Base-by-base conservation (phyloP, 257 asterid genomes). In the Nicotiana tomentosiformis region DNA sequence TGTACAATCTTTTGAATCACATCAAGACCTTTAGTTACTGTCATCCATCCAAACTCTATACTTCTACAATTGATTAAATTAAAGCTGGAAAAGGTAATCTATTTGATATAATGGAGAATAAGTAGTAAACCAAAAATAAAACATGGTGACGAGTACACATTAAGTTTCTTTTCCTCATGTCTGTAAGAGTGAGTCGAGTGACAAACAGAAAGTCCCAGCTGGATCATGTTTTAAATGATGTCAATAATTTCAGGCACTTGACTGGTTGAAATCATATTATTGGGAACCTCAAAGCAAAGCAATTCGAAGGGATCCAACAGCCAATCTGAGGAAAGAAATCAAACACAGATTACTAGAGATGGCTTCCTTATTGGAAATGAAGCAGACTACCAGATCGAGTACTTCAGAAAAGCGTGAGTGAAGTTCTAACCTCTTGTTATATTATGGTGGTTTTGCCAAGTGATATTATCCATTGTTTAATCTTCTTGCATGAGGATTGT, bases 281-380 rank as follows among this genome's bases (percentile, higher is more conserved):
- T 95, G 98, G 98, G 93, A 90, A 76, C 97, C 97, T 77, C 99
- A 95, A 88, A 94, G 88, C 85, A 88, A 84, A 77, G 88, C 85
- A n/a, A 90, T 93, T 77, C 89, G 83, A 78, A 81, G 81, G 81
- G 88, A 90, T 81, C 83, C 84, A 61, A 65, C 85, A 65, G 84
- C 87, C 83, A 83, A 86, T 82, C 84, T 88, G 72, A 89, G 87
- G 88, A 90, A 84, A 84, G 93, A 92, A 90, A 92, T 93, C 74
- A 92, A 86, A 87, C 88, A 85, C 66, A 88, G 84, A 77, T 82
- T 95, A 76, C 90, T 74, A 33, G 95, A 95, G 83, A 70, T 91
- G 87, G 87, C 92, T 62, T 87, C 84, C 51, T 88, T 91, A 84
- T 82, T 95, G 86, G 91, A 89, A 81, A 87, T 83, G 0, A 90